Evolutionary conservation across 2,329 filamentous ascomycete species (phyloP), one percentile per base, ranked within the genome.

Genomic region (Neocucurbitaria cava): DNA sequence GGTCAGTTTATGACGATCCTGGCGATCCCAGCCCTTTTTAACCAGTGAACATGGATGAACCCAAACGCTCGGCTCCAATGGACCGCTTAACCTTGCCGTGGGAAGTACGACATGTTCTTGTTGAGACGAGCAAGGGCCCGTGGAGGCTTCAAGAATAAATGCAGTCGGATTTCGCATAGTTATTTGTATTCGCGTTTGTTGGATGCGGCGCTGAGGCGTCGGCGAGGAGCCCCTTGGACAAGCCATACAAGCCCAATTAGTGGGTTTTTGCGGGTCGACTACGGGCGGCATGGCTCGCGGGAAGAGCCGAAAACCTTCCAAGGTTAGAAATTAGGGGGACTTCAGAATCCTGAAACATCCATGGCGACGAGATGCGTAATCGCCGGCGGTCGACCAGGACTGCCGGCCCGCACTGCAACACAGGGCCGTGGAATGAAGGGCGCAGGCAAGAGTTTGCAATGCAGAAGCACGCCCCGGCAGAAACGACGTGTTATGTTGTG

Each of bases 271-370:
- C 46, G 56, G 53, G 41, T 30, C 52, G 40, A 56, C 40, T 52
- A 47, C 50, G 47, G 52, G 48, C 52, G 56, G 38, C n/a, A 40
- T 52, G 56, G 47, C 33, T 48, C 41, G 52, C 52, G 55, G 55
- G 54, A 55, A 58, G 55, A 48, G 55, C 55, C 55, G 55, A 42
- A 43, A n/a, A 3, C 15, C n/a, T n/a, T n/a, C n/a, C n/a, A n/a
- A n/a, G n/a, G n/a, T n/a, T n/a, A n/a, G n/a, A n/a, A n/a, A n/a
- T 17, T 17, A 8, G 15, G 33, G 41, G 41, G 46, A 38, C 38
- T 23, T 36, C 10, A 41, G 26, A n/a, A 23, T 31, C 26, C 44
- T 58, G 52, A 52, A 56, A 55, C 55, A 46, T 21, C 28, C 3
- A 31, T 8, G 18, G 40, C 40, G 10, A 18, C n/a, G 11, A 30